Percentiles rank a stretch among this genome's conserved stretches.
Conservation (phyloP, 2,329 filamentous ascomycete species). For the Hypoxylon sp. region DNA sequence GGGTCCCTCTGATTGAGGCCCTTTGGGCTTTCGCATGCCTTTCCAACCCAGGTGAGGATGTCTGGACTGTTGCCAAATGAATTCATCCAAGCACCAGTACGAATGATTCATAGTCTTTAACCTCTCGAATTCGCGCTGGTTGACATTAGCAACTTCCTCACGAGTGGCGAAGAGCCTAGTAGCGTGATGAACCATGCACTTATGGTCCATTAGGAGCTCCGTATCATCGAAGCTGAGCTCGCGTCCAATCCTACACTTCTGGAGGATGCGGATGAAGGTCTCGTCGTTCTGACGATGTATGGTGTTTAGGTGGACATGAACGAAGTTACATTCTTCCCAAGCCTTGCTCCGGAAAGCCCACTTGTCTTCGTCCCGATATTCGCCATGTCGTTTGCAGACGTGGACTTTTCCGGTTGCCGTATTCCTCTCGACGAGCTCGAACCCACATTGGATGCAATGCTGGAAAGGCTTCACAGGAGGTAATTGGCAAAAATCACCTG, state of each 20-base stretch:
- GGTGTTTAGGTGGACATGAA: slow-evolving; percentile 65
- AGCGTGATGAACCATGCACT: slow-evolving; percentile 59
- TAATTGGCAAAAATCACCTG: slow-evolving; percentile 73
- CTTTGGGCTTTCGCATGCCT: slow-evolving; percentile 34
- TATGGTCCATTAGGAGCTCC: slow-evolving; percentile 62
- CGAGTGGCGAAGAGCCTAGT: slow-evolving; percentile 63
- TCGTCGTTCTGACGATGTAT: slow-evolving; percentile 71
- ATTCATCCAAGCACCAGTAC: slow-evolving; percentile 59
- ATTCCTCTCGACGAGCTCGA: slow-evolving; percentile 36
- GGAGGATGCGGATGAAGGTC: slow-evolving; percentile 68
- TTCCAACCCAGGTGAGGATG: slow-evolving; percentile 52
- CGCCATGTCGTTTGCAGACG: slow-evolving; percentile 55
- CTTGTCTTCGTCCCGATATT: slow-evolving; percentile 65
- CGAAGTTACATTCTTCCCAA: slow-evolving; percentile 70
- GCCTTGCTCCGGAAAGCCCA: slow-evolving; percentile 72
- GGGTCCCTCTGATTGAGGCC: slow-evolving; percentile 47
- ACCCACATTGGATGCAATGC: slow-evolving; percentile 65
- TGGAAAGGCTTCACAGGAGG: slow-evolving; percentile 71
- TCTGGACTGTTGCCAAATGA: slow-evolving; percentile 54
- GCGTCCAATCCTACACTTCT: slow-evolving; percentile 67
- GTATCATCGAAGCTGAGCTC: slow-evolving; percentile 57
- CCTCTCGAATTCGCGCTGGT: slow-evolving; percentile 54
- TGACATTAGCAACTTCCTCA: slow-evolving; percentile 56
- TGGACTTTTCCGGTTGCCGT: slow-evolving; percentile 48
- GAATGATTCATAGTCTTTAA: slow-evolving; percentile 51